Conservation (phyloP, 2,329 filamentous ascomycete species). For the Neonectria ditissima region DNA sequence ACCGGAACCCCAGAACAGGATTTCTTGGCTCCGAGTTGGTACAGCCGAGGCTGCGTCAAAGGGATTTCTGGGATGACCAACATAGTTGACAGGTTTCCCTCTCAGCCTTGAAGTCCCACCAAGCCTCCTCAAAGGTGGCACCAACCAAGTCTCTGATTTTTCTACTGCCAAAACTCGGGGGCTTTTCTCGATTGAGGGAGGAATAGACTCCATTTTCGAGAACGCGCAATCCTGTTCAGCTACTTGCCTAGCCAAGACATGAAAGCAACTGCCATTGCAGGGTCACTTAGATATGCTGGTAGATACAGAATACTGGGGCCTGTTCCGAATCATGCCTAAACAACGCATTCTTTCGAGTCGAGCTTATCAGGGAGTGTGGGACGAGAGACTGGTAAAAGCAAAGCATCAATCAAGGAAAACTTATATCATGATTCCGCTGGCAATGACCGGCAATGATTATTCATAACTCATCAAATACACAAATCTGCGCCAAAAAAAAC, state of each 20-base stretch:
- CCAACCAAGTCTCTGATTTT: not conserved
- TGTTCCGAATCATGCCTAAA: not conserved
- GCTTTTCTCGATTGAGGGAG: not conserved
- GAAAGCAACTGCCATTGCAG: too few species aligned
- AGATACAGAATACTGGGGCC: not conserved
- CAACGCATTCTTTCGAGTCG: too few species aligned
- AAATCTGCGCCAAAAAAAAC: not conserved
- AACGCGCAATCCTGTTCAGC: not conserved
- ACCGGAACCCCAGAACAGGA: not conserved
- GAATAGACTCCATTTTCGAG: not conserved
- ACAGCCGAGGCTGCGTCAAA: not conserved
- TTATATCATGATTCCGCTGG: not conserved
- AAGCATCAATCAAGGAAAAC: not conserved
- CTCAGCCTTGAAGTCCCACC: not conserved
- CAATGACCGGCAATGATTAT: not conserved
- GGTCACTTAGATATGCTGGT: not conserved
- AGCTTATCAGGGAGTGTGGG: too few species aligned
- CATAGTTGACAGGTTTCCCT: not conserved
- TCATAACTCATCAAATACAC: conserved; percentile 13
- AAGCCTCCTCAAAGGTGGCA: not conserved
- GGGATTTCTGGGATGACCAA: not conserved
- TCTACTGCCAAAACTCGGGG: not conserved
- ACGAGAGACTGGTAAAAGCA: not conserved
- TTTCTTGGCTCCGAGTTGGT: not conserved
- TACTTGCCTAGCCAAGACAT: not conserved